A percentile compares a stretch with the other conserved stretches of the same genome.
These are phyloP conservation scores for Backusella tuberculispora DNA, from an alignment of 192 early-diverging fungal species.

Conservation along the genomic window DNA sequence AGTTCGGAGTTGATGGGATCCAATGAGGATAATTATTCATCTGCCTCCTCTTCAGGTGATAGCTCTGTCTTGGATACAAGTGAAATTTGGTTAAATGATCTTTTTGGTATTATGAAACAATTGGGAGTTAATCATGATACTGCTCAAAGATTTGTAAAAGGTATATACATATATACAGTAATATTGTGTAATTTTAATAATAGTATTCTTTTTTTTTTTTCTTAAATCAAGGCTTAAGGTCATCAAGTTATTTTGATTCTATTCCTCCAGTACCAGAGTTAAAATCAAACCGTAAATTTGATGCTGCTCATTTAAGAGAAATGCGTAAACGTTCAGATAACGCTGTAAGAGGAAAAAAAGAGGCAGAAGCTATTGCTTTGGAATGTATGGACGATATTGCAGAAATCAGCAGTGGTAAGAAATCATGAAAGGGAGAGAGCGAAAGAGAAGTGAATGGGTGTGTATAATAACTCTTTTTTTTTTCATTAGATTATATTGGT, in stretches of 20 bases:
- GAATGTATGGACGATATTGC: slow-evolving; percentile 85
- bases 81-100: background rate
- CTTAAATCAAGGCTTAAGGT: background rate
- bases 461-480: background rate
- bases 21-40: slow-evolving; percentile 21
- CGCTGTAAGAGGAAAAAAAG: slow-evolving; percentile 52
- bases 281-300: slow-evolving; percentile 52
- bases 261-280: slow-evolving; percentile 23
- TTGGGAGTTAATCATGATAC: background rate
- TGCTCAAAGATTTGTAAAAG: background rate
- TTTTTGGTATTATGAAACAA: slow-evolving; percentile 13
- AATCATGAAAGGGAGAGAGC: background rate
- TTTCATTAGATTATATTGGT: slow-evolving; percentile 79
- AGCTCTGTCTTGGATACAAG: background rate
- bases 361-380: slow-evolving; percentile 73
- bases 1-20: slow-evolving; percentile 1
- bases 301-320: slow-evolving; percentile 82
- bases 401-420: slow-evolving; percentile 85
- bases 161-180: background rate
- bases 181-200: background rate
- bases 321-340: slow-evolving; percentile 81
- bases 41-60: slow-evolving; percentile 18
- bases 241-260: slow-evolving; percentile 41
- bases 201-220: background rate
- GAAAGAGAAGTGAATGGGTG: background rate